Evolutionary conservation across 768 basidiomycete genomes (phyloP).

Genomic region (Cytidiella melzeri): DNA sequence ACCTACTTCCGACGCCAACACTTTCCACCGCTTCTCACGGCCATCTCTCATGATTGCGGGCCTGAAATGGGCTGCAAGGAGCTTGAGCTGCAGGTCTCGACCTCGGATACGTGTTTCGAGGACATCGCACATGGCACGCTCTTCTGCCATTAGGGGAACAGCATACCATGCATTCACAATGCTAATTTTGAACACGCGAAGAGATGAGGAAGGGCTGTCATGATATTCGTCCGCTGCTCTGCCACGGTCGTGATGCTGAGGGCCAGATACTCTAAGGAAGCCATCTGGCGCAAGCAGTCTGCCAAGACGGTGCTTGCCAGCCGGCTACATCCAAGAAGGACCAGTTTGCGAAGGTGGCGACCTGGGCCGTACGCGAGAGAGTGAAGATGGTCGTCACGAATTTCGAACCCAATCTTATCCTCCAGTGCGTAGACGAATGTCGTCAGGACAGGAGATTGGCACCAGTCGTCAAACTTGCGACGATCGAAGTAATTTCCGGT

Average conservation of each 20-base stretch:
- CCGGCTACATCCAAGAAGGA: conserved; percentile 30
- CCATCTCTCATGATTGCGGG: conserved; percentile 13
- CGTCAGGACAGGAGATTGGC: conserved; percentile 22
- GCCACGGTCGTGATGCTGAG: conserved; percentile 30
- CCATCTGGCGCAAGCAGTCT: conserved; percentile 24
- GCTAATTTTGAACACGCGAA: conserved; percentile 31
- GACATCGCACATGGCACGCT: conserved; percentile 25
- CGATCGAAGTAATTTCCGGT: conserved; percentile 32
- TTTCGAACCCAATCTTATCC: conserved; percentile 30
- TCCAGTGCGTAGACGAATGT: conserved; percentile 31
- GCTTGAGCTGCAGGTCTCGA: conserved; percentile 6
- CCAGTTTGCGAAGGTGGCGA: conserved; percentile 24
- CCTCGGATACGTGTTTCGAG: conserved; percentile 20
- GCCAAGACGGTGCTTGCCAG: conserved; percentile 26
- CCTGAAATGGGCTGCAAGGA: conserved; percentile 15
- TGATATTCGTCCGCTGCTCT: conserved; percentile 28
- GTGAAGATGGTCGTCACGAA: conserved; percentile 29
- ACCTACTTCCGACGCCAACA: conserved; percentile 19
- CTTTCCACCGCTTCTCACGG: conserved; percentile 20
- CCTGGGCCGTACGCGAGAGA: conserved; percentile 23
- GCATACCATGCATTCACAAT: conserved; percentile 31
- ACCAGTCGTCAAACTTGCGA: conserved; percentile 21
- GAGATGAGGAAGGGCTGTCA: conserved; percentile 24
- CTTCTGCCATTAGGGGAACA: conserved; percentile 25
- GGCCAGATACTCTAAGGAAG: conserved; percentile 29